Evolutionary conservation across 2,329 filamentous ascomycete genomes (phyloP).

Genomic region (Penicillium sp.): DNA sequence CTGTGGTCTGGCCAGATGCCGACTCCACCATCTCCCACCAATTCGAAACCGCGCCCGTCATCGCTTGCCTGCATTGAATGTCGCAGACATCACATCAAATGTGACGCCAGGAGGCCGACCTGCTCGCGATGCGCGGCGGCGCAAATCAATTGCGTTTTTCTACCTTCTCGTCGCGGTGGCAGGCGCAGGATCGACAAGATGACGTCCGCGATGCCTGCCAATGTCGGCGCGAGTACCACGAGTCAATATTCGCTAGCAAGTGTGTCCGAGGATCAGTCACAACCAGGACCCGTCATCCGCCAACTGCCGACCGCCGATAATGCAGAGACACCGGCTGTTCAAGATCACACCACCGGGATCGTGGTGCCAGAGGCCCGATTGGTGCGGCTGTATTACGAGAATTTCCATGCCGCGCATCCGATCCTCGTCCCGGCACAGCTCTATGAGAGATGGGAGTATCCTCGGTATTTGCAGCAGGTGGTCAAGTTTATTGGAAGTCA

Average conservation of each 20-base stretch:
- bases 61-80: slow-evolving; percentile 5
- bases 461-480: slow-evolving; percentile 47
- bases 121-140: neutral
- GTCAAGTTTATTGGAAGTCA: slow-evolving; percentile 41
- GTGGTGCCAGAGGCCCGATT: slow-evolving; percentile 29
- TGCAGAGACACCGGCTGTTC: neutral
- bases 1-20: neutral
- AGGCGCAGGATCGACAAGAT: neutral
- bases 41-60: slow-evolving; percentile 1
- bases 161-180: neutral
- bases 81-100: slow-evolving; percentile 6
- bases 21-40: neutral
- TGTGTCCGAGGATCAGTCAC: neutral
- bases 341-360: neutral
- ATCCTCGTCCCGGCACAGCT: slow-evolving; percentile 50
- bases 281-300: neutral
- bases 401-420: slow-evolving; percentile 55
- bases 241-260: neutral
- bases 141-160: slow-evolving; percentile 2
- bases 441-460: slow-evolving; percentile 40
- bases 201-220: neutral
- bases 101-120: slow-evolving; percentile 1
- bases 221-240: neutral
- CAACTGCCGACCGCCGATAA: neutral
- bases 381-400: slow-evolving; percentile 51